phyloP scores from a whole-genome alignment of 441 rosid genomes.

The Erysimum cheiri region DNA sequence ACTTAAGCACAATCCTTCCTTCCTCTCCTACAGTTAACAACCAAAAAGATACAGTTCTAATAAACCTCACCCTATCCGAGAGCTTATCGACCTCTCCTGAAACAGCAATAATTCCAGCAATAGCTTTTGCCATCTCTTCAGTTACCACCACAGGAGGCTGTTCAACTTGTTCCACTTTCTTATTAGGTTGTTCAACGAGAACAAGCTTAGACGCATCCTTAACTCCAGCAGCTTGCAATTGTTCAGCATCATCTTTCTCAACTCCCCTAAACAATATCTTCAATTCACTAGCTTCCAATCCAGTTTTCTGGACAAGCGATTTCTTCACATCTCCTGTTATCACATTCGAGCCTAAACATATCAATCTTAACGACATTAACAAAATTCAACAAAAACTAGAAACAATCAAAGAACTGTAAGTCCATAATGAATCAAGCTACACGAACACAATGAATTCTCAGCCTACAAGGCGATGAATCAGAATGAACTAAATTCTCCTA shows the following conservation, averaged over 20 bases:
- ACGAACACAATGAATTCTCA: background rate
- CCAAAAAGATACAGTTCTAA: background rate
- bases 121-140: conserved; percentile 58
- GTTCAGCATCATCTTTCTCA: conserved; percentile 65
- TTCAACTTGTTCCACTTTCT: conserved; percentile 48
- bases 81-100: conserved; percentile 71
- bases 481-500: no score
- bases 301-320: conserved; percentile 51
- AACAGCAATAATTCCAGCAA: conserved; percentile 57
- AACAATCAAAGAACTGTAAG: background rate
- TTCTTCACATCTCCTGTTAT: conserved; percentile 67
- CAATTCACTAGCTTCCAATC: conserved; percentile 52
- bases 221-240: conserved; percentile 61
- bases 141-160: conserved; percentile 46
- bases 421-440: background rate
- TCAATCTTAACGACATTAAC: conserved; percentile 4
- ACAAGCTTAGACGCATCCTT: conserved; percentile 65
- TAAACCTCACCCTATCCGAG: conserved; percentile 66
- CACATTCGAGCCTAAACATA: conserved; percentile 11
- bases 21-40: background rate
- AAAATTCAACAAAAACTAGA: background rate
- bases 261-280: conserved; percentile 75
- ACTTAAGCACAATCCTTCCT: background rate
- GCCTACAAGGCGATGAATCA: background rate
- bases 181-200: conserved; percentile 52